Percentiles rank a stretch among this genome's conserved stretches.
These are phyloP conservation scores for Priceomyces castillae DNA, from an alignment of 805 yeast species.

Conservation along the genomic window DNA sequence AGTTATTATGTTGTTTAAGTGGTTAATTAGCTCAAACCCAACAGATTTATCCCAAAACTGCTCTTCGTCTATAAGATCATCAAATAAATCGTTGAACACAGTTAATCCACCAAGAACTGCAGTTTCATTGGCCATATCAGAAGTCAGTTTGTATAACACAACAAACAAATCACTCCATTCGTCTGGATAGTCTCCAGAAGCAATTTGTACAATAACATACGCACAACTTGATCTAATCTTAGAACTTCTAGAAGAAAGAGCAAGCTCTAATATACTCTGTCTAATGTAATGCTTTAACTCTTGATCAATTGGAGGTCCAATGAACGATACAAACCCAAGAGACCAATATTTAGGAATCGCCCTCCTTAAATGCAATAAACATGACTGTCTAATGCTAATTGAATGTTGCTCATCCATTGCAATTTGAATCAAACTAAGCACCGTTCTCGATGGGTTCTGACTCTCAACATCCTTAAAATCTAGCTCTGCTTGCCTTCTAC, in stretches of 20 bases:
- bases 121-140: constrained; percentile 24
- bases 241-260: constrained; percentile 43
- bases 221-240: constrained; percentile 67
- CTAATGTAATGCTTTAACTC: constrained; percentile 54
- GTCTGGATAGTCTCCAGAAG: constrained; percentile 90
- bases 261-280: constrained; percentile 45
- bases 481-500: constrained; percentile 53
- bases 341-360: constrained; percentile 78
- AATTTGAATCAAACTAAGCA: constrained; percentile 41
- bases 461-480: constrained; percentile 42
- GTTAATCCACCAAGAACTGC: constrained; percentile 53
- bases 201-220: constrained; percentile 77
- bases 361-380: constrained; percentile 64
- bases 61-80: constrained; percentile 81
- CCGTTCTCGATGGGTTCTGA: constrained; percentile 48
- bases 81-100: constrained; percentile 73
- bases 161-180: constrained; percentile 81
- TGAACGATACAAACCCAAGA: constrained; percentile 71
- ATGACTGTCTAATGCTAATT: constrained; percentile 49
- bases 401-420: constrained; percentile 26
- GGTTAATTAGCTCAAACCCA: constrained; percentile 52
- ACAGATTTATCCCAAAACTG: constrained; percentile 79
- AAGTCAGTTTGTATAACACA: constrained; percentile 43
- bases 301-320: constrained; percentile 60
- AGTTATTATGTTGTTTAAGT: constrained; percentile 40